Base-by-base conservation (phyloP, 257 asterid genomes). In the Forsythia viridissima region DNA sequence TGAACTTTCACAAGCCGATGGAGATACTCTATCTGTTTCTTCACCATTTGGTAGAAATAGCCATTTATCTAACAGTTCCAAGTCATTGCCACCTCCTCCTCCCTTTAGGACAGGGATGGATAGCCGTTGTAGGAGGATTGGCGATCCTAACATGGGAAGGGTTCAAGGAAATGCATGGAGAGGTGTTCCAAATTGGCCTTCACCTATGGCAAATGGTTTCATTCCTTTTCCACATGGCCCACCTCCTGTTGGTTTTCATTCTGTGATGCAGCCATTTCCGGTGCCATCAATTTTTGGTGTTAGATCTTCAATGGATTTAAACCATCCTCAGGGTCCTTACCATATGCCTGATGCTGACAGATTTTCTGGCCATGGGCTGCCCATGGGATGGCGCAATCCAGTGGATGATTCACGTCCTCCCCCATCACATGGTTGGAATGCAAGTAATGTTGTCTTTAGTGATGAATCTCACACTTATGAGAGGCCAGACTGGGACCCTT, bases 181-280 rank as follows among this genome's bases (percentile, higher is more conserved):
- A 85, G 96, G 94, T 73, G 86, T 89, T 75, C 98, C 97, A 59
- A 91, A 77, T 82, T 96, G 99, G 99, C 92, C 90, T 73, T 91
- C 98, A 73, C 98, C 96, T 21, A 76, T 91, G 77, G 86, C 91
- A 75, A 96, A 93, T 80, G 97, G 99, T 78, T 96, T 92, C 89
- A 81, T 96, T 90, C 98, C 96, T 78, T 96, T 88, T 82, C 97
- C 92, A 71, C 99, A 92, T 42, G 94, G 86, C 63, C 96, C 96
- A 12, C 92, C 96, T 71, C 94, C 91, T 69, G 92, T 92, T 30
- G 86, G 86, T 81, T 92, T 91, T 81, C 97, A 86, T 83, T 89
- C 92, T 1, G 92, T 90, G 77, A 96, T 96, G 97, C 98, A 89
- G 81, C 97, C 87, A 48, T 91, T 89, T 82, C 92, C 94, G 72